Evolutionary conservation across 176 grass and related monocot species (phyloP), one percentile per base, ranked within the genome.

Genomic region (Bothriochloa decipiens): DNA sequence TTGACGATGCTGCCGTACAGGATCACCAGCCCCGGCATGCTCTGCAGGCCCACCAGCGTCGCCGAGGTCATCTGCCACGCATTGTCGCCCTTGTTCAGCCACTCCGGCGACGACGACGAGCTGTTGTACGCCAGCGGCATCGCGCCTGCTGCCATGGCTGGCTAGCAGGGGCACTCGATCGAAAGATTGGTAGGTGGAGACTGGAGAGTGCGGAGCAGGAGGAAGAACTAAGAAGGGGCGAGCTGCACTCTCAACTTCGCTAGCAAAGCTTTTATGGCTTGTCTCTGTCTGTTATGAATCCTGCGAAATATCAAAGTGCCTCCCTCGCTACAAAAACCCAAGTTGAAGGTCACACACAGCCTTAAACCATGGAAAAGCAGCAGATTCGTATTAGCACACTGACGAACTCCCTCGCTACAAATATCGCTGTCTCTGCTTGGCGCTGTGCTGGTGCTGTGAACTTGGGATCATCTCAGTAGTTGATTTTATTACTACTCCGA

Each of bases 1-100:
- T 95, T 95, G 35, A 95, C 92, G 17, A 95, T 92, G 90, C 92
- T 95, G 23, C 92, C 92, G 8, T 95, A 95, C 22, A 94, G 81
- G 85, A 94, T 89, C 9, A 91, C 92, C 39, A 94, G 82, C 52
- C 92, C 89, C 4, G 89, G 92, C 86, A 94, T 86, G 73, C 86
- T 86, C 72, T 94, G 92, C 27, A 89, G 46, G 26, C 89, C 89
- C 3, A 94, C 86, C 3, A 94, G 52, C 11, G 92, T 94, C 1
- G 86, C 92, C 0, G 89, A 86, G 0, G 65, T 70, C 75, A 94
- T 65, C 86, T 94, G 89, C 92, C 89, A 94, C 16, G 92, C 83
- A 27, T 94, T 94, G 71, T 94, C 92, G 11, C 92, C 92, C 58
- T 94, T 91, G 80, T 84, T 94, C 45, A 94, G 83, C 92, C 92